phyloP scores from a whole-genome alignment of 2,329 filamentous ascomycete genomes.

The Scopulariopsis brevicaulis region DNA sequence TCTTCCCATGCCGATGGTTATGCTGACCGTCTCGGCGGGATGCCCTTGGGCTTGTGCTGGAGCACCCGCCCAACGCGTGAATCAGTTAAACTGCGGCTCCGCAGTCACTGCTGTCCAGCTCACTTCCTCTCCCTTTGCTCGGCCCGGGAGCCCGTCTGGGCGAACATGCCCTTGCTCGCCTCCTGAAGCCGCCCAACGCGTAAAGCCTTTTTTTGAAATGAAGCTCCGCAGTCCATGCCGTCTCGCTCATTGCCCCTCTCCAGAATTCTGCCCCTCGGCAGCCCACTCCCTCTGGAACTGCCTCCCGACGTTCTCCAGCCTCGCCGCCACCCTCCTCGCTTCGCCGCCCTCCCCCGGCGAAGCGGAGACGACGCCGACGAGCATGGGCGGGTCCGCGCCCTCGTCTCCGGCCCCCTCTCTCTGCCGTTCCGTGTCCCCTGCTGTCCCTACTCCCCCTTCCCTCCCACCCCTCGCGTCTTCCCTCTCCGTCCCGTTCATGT shows the following conservation, averaged over 20 bases:
- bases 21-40: no score
- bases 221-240: not conserved
- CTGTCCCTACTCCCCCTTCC: no score
- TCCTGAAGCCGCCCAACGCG: not conserved
- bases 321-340: conserved; percentile 38
- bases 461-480: not conserved
- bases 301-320: conserved; percentile 41
- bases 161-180: no score
- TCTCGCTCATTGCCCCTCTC: not conserved
- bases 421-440: no score
- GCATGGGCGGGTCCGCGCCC: conserved; percentile 27
- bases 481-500: not conserved
- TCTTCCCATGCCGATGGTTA: no score
- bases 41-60: no score
- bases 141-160: no score
- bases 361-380: conserved; percentile 44
- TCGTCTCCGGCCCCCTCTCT: not conserved
- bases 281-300: conserved; percentile 44
- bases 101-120: no score
- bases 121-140: no score
- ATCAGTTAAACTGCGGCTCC: no score
- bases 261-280: conserved; percentile 15
- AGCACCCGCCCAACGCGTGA: no score
- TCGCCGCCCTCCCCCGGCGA: conserved; percentile 34
- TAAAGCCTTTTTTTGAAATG: not conserved